Conservation (phyloP, 768 basidiomycete genomes). For the Kondoa subrosea region DNA sequence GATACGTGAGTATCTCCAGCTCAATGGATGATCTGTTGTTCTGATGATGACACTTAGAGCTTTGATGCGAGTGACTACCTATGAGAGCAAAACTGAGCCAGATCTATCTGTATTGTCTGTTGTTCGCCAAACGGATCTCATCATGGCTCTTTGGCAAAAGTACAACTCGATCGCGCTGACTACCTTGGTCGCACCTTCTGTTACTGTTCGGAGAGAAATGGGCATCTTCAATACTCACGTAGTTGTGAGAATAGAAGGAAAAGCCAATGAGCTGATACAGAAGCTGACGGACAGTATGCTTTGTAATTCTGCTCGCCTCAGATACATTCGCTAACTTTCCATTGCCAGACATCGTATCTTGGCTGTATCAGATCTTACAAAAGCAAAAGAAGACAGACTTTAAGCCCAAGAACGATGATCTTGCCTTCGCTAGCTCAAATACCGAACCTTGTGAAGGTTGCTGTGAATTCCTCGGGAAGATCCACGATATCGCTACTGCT, state of each 20-base stretch:
- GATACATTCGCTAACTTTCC: not conserved
- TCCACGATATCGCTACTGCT: slow-evolving; percentile 56
- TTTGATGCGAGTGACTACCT: slow-evolving; percentile 50
- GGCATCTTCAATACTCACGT: slow-evolving; percentile 75
- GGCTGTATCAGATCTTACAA: slow-evolving; percentile 53
- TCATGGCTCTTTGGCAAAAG: slow-evolving; percentile 92
- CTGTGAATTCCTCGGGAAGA: slow-evolving; percentile 67
- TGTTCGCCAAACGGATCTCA: slow-evolving; percentile 58
- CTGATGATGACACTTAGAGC: slow-evolving; percentile 39
- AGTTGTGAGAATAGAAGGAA: slow-evolving; percentile 65
- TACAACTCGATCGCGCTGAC: slow-evolving; percentile 80
- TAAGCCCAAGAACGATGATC: slow-evolving; percentile 87
- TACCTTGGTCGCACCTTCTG: slow-evolving; percentile 58
- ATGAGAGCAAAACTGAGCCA: slow-evolving; percentile 65
- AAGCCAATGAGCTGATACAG: slow-evolving; percentile 61
- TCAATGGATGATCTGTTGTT: not conserved
- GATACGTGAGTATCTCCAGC: slow-evolving; percentile 55
- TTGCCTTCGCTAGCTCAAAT: slow-evolving; percentile 82
- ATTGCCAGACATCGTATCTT: slow-evolving; percentile 49
- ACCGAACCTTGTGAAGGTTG: slow-evolving; percentile 80
- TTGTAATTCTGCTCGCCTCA: slow-evolving; percentile 3
- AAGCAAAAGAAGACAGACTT: slow-evolving; percentile 93
- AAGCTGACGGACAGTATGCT: slow-evolving; percentile 59
- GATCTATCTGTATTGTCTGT: slow-evolving; percentile 50
- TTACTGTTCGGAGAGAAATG: slow-evolving; percentile 83